A percentile compares a stretch with the other conserved stretches of the same genome.
Conservation (phyloP, 805 yeast genomes). For the Lipomyces spencermartinsiae region DNA sequence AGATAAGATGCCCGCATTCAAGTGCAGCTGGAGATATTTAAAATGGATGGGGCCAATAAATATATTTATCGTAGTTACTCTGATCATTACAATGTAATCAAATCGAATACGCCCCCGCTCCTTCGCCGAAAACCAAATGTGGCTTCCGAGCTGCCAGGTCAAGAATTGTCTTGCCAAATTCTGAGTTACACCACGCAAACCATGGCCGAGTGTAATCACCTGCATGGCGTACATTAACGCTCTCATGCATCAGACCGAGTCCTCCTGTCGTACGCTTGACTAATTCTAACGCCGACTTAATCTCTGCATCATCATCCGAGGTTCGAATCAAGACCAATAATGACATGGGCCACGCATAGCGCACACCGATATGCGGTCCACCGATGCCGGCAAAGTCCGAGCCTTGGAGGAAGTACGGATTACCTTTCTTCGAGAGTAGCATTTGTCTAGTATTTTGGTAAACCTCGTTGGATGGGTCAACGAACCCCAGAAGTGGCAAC, state of each 20-base stretch:
- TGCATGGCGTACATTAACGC: slow-evolving; percentile 66
- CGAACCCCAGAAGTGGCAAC: slow-evolving; percentile 78
- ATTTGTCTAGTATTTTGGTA: slow-evolving; percentile 81
- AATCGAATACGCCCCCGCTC: neutral
- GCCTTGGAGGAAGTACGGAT: slow-evolving; percentile 79
- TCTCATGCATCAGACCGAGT: slow-evolving; percentile 84
- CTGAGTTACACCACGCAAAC: slow-evolving; percentile 96
- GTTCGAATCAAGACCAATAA: slow-evolving; percentile 78
- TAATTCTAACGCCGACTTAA: slow-evolving; percentile 54
- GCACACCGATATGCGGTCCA: slow-evolving; percentile 86
- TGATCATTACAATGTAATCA: neutral
- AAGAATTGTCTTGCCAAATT: slow-evolving; percentile 85
- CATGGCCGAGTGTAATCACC: slow-evolving; percentile 75
- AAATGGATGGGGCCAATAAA: no score
- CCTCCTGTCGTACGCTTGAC: slow-evolving; percentile 70
- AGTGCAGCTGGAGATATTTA: no score
- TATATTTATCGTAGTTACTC: neutral
- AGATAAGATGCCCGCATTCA: no score
- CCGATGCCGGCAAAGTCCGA: slow-evolving; percentile 75
- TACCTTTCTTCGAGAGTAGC: slow-evolving; percentile 71
- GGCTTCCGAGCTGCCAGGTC: slow-evolving; percentile 78
- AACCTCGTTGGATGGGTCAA: slow-evolving; percentile 56
- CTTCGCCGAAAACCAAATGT: slow-evolving; percentile 63
- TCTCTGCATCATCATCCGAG: slow-evolving; percentile 72
- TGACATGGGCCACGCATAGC: slow-evolving; percentile 91